Evolutionary conservation across 129 eudicot genomes (phyloP).

Genomic region (Lactuca saligna): DNA sequence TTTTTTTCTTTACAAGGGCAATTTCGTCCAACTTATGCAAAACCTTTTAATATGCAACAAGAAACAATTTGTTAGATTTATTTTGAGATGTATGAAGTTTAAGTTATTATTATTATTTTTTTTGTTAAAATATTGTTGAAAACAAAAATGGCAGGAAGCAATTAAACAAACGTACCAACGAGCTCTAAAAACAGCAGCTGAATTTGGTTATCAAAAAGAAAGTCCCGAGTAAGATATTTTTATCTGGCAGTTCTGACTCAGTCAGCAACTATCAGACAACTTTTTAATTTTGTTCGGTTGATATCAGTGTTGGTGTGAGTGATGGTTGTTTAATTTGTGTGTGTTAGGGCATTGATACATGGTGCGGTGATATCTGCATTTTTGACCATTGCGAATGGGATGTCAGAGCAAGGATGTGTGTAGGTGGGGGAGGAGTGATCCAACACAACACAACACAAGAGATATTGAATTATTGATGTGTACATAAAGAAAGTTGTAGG

Average conservation of each 20-base stretch:
- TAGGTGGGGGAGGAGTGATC: constrained; percentile 23
- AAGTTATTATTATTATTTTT: background rate
- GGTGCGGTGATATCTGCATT: constrained; percentile 89
- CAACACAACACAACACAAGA: background rate
- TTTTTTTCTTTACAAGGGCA: background rate
- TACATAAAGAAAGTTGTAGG: constrained; percentile 7
- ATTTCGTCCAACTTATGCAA: background rate
- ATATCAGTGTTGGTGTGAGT: background rate
- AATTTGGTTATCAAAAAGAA: constrained; percentile 92
- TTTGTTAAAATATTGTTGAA: background rate
- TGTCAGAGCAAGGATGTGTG: constrained; percentile 97
- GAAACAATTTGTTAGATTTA: background rate
- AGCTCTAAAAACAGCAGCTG: constrained; percentile 83
- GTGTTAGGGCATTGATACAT: constrained; percentile 73
- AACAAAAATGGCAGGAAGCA: constrained; percentile 62
- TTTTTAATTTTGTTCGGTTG: no score
- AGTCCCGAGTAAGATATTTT: constrained; percentile 86
- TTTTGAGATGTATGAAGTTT: background rate
- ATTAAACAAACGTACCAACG: constrained; percentile 96
- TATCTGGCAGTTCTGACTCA: background rate
- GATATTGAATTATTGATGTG: background rate
- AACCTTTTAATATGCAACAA: background rate
- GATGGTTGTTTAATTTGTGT: no score
- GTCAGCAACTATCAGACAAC: no score
- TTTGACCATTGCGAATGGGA: constrained; percentile 73